These are phyloP conservation scores for Lecanicillium sp. DNA, from an alignment of 2,329 filamentous ascomycete species.

Conservation along the genomic window DNA sequence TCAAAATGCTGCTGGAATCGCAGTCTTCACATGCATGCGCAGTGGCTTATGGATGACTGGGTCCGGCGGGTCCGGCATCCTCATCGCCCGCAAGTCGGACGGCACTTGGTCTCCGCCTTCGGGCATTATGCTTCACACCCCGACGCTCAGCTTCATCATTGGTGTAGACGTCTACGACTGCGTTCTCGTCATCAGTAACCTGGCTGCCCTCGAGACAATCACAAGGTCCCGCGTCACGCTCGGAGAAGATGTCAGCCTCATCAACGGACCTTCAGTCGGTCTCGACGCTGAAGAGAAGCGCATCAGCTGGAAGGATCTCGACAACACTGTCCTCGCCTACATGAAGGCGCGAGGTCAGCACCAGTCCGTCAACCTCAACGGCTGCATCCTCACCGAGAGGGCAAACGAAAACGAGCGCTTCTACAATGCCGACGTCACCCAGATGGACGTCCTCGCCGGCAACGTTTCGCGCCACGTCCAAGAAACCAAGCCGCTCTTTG, in stretches of 20 bases:
- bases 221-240: conserved; percentile 72
- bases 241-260: conserved; percentile 72
- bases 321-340: conserved; percentile 52
- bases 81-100: conserved; percentile 77
- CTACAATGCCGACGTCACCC: conserved; percentile 43
- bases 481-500: conserved; percentile 57
- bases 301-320: conserved; percentile 45
- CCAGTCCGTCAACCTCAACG: conserved; percentile 49
- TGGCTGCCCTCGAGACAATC: conserved; percentile 77
- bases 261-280: conserved; percentile 65
- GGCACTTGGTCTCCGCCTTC: conserved; percentile 89
- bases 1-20: conserved; percentile 80
- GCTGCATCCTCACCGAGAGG: conserved; percentile 51
- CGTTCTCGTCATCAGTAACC: conserved; percentile 85
- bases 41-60: conserved; percentile 89
- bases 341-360: conserved; percentile 52
- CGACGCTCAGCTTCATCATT: conserved; percentile 80
- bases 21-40: conserved; percentile 93
- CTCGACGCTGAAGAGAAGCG: conserved; percentile 47
- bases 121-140: conserved; percentile 83
- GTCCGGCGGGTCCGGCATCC: conserved; percentile 80
- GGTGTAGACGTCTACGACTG: conserved; percentile 96
- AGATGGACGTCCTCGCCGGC: conserved; percentile 52
- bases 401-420: conserved; percentile 56
- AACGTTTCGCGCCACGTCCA: conserved; percentile 49